A percentile compares a stretch with the other conserved stretches of the same genome.
phyloP scores from a whole-genome alignment of 768 basidiomycete species.

The Hygrophorus russula region DNA sequence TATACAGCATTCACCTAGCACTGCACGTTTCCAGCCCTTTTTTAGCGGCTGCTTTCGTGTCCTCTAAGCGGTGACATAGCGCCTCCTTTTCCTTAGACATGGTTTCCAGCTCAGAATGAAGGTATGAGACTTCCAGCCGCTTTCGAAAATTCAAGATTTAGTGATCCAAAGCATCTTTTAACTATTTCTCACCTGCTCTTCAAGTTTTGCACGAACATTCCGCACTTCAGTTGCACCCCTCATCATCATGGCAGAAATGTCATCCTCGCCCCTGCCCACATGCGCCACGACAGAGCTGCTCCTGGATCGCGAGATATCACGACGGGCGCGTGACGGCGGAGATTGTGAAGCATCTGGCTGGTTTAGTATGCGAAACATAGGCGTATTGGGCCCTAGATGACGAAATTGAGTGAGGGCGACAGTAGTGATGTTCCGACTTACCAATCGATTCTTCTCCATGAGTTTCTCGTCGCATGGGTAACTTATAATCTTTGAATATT shows the following conservation, averaged over 20 bases:
- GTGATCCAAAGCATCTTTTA: not conserved
- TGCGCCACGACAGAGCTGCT: too few species aligned
- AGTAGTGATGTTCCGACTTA: too few species aligned
- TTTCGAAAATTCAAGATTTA: not conserved
- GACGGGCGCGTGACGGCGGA: too few species aligned
- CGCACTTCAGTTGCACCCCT: slow-evolving; percentile 3
- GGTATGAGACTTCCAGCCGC: not conserved
- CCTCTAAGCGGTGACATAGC: slow-evolving; percentile 2
- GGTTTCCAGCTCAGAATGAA: not conserved
- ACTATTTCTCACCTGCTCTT: slow-evolving; percentile 3
- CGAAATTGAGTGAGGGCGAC: too few species aligned
- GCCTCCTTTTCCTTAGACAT: not conserved
- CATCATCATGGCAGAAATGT: slow-evolving; percentile 5
- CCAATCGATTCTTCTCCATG: too few species aligned
- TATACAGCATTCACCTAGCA: slow-evolving; percentile 1
- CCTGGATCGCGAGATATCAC: too few species aligned
- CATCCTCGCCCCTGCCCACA: not conserved
- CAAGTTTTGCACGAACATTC: slow-evolving; percentile 3
- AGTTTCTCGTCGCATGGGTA: too few species aligned
- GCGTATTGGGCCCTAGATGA: too few species aligned
- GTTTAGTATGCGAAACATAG: too few species aligned
- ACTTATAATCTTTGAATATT: too few species aligned
- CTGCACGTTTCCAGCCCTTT: slow-evolving; percentile 5
- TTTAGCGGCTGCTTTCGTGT: slow-evolving; percentile 2
- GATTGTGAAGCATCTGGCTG: too few species aligned